Base-by-base conservation (phyloP, 2,329 filamentous ascomycete genomes). In the Ophiostoma ulmi region DNA sequence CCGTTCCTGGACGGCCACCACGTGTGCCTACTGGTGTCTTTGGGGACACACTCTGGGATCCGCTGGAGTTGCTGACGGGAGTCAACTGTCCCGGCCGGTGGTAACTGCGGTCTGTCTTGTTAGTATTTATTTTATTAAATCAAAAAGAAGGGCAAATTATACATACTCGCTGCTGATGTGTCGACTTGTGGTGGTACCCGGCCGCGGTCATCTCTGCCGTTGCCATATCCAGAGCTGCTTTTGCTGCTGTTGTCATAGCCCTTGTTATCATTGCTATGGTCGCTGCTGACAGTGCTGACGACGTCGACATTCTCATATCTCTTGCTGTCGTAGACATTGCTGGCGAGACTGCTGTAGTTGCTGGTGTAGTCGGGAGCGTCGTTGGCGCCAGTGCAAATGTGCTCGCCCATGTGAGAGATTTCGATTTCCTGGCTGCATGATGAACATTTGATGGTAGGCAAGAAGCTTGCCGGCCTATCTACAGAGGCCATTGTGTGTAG, bases 361-460 rank as follows among this genome's bases (percentile, higher is more conserved):
- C n/a, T 41, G 20, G 14, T 35, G 26, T 83, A 82, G 73, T 80
- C 78, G 35, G 68, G n/a, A 13, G 52, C 13, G 5, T 63, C 82
- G 73, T 80, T 78, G 68, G 81, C 77, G 74, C 81, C 84, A 70
- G 78, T 77, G 79, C 93, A 97, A 73, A 92, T 79, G 82, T 97
- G 93, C 73, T 96, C 92, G 73, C 92, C 92, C 90, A 97, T 91
- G 79, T 89, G 83, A 58, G 91, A 90, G 75, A 97, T 95, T 77
- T 94, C 90, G 72, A 97, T 91, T 76, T 94, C 87, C 58, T 83
- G 80, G 58, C 88, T 87, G 78, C 93, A 97, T 81, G 85, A 88
- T 69, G 93, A 96, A 80, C 93, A 97, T 84, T 94, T 97, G 80
- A 97, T 91, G 35, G 89, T 89, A 77, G 93, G 92, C 82, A 95